Base-by-base conservation (phyloP, 2,329 filamentous ascomycete genomes). In the Neoascochyta sp. region DNA sequence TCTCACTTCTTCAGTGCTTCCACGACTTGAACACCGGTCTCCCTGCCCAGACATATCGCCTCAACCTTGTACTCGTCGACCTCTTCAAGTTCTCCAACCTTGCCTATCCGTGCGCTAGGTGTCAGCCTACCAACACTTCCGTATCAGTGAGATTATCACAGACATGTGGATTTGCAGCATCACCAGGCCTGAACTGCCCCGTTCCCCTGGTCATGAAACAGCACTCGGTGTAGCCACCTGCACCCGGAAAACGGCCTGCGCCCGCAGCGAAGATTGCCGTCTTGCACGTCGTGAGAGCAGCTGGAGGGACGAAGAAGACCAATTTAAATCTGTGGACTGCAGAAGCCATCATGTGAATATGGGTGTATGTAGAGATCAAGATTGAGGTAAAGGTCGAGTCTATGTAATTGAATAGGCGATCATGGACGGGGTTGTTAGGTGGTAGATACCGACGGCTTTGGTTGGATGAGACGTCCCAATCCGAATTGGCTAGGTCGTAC, bases 121-220 rank as follows among this genome's bases (percentile, higher is more conserved):
- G n/a, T 39, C 12, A 41, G 30, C 22, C 21, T 27, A 9, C 19
- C 8, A 25, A 9, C 6, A 18, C 9, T 2, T 15, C 12, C 7
- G 4, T 22, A n/a, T 17, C 5, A 9, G n/a, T 7, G 3, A n/a
- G 2, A 4, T 1, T 4, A 8, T 7, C 1, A 35, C 49, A 7
- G 35, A 58, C 54, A 47, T 77, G 63, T 3, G 81, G 81, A 26
- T 79, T 80, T 1, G 81, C 78, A 0, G 65, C 56, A 32, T 69
- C 68, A 1, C 76, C 77, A 0, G 81, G 80, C 0, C 76, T 72
- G 57, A 85, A 86, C 50, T 85, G 80, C 1, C 79, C 80, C 0
- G 66, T 76, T 4, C 81, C 82, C 4, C 60, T 41, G 0, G 64
- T 58, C 3, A 54, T 60, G 39, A 65, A 70, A 30, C 60, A 63